Evolutionary conservation across 2,329 filamentous ascomycete genomes (phyloP), one percentile per base, ranked within the genome.

Genomic region (Phaeosphaeriaceae sp.): DNA sequence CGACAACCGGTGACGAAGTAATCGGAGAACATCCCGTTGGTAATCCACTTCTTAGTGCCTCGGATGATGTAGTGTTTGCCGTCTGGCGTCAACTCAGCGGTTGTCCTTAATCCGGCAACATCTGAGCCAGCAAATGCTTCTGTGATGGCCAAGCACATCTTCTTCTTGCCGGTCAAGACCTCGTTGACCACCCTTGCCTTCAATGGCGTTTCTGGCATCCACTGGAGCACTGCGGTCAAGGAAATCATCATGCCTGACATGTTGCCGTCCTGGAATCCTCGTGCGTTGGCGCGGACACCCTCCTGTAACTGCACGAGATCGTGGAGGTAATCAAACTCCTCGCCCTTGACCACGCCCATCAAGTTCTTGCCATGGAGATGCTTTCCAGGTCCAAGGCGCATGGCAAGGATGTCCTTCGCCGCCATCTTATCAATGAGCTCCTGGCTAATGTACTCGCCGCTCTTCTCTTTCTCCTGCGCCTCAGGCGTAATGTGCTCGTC

Each of bases 261-360:
- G 74, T 91, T 92, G 3, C 90, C 91, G 70, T 96, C 91, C 71
- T 90, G 86, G 75, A 94, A 96, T 1, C 90, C 91, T 62, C 89
- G 79, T 21, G 88, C 86, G 70, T 88, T 90, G 6, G 83, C 78
- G 26, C 91, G 81, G 1, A 82, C 80, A 58, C 89, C 76, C 74
- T 95, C 91, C 74, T 95, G 90, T 7, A 80, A 77, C 43, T 89
- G 78, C 57, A 95, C 84, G 69, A 94, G 71, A 70, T 94, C 90
- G 72, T 94, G 90, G 74, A 95, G 90, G 74, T 92, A 92, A 72
- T 95, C 90, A 63, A 92, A 95, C 54, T 92, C 87, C 72, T 91
- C 85, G 42, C 88, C 88, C 66, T 89, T 83, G 46, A 80, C 87
- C 36, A 89, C 89, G 51, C 81, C 82, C 46, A 93, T 74, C 32